Conservation (phyloP, 257 asterid species). For the Scutellaria baicalensis region DNA sequence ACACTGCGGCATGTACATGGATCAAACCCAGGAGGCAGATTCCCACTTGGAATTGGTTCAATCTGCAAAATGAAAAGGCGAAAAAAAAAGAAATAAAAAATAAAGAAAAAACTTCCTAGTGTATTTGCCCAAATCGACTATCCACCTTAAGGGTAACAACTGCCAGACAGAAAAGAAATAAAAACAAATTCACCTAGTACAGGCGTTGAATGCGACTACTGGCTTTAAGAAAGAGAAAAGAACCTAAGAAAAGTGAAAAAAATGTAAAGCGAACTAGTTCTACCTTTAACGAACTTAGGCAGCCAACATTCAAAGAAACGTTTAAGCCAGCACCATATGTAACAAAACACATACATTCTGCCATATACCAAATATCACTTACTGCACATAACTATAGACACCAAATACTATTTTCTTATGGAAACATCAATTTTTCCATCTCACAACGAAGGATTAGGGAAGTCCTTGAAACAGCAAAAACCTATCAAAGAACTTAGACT, state of each 20-base stretch:
- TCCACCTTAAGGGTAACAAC: conserved; percentile 13
- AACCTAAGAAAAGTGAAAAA: neutral
- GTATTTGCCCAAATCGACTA: conserved; percentile 19
- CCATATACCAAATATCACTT: neutral
- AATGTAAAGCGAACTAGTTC: neutral
- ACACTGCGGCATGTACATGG: conserved; percentile 99
- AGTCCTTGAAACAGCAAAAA: neutral
- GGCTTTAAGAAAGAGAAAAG: neutral
- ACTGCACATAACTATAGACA: neutral
- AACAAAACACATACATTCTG: neutral
- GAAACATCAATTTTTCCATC: neutral
- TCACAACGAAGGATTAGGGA: neutral
- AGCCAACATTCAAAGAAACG: neutral
- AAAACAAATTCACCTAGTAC: neutral
- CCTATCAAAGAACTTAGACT: neutral
- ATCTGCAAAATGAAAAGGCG: conserved; percentile 67
- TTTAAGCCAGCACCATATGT: neutral
- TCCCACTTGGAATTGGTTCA: conserved; percentile 99
- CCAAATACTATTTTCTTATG: neutral
- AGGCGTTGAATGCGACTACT: neutral
- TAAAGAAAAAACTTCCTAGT: conserved; percentile 22
- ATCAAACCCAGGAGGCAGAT: conserved; percentile 99
- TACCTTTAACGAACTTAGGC: neutral
- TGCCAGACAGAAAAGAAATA: neutral
- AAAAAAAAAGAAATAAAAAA: conserved; percentile 29